Evolutionary conservation across 345 rosid genomes (phyloP).

Genomic region (Eutrema yunnanense): DNA sequence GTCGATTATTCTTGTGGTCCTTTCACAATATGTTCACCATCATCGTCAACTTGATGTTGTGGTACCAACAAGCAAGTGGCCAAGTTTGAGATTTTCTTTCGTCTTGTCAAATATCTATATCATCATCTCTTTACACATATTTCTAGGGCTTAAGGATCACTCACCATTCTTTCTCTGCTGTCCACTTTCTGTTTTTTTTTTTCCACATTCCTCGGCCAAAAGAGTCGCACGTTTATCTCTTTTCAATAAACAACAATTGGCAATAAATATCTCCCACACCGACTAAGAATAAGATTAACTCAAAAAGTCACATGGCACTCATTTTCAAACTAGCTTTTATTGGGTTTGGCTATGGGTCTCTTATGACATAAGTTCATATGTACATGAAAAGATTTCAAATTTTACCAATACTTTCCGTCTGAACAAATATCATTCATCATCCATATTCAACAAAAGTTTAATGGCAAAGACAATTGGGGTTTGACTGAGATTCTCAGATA

Average conservation of each 20-base stretch:
- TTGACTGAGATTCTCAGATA: neutral
- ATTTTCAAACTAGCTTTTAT: neutral
- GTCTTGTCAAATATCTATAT: neutral
- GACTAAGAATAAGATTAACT: neutral
- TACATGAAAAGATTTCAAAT: neutral
- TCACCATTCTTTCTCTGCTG: neutral
- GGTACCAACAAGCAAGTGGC: slow-evolving; percentile 14
- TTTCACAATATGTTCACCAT: neutral
- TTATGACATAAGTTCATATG: neutral
- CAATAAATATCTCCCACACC: neutral
- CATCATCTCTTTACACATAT: neutral
- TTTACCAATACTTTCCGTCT: neutral
- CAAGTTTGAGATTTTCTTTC: neutral
- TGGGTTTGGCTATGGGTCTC: neutral
- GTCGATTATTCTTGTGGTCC: slow-evolving; percentile 3
- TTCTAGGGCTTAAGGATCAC: neutral
- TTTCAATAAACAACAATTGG: neutral
- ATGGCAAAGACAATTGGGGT: neutral
- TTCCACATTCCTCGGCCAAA: neutral
- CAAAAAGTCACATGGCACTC: neutral
- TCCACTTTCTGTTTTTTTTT: neutral
- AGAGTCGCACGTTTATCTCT: neutral
- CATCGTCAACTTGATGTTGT: slow-evolving; percentile 17
- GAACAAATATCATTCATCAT: neutral
- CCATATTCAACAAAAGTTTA: neutral